A percentile compares a stretch with the other conserved stretches of the same genome.
phyloP scores from a whole-genome alignment of 768 basidiomycete genomes.

The Pleurotus sapidus region DNA sequence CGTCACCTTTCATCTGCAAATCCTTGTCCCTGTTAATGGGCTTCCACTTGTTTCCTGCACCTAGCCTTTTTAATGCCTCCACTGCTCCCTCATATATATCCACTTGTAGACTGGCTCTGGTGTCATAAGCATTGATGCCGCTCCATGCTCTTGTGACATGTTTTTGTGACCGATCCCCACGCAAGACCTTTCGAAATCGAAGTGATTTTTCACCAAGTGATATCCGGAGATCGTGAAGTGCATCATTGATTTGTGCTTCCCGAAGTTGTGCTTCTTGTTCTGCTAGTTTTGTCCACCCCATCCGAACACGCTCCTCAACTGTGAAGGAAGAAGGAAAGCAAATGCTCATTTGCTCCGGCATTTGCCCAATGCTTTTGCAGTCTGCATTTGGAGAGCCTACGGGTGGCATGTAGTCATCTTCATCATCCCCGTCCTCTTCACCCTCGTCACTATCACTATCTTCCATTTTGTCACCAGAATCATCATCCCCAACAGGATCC shows the following conservation, averaged over 20 bases:
- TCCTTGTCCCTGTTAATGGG: background rate
- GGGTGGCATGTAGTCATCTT: background rate
- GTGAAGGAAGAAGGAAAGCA: constrained; percentile 9
- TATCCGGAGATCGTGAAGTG: constrained; percentile 16
- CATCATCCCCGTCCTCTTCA: constrained; percentile 5
- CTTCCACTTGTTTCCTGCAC: background rate
- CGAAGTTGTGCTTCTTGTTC: constrained; percentile 15
- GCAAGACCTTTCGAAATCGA: constrained; percentile 1
- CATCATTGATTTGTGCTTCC: constrained; percentile 12
- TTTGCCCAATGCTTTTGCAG: background rate
- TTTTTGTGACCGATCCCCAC: background rate
- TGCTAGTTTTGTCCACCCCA: constrained; percentile 12
- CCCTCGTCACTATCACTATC: background rate
- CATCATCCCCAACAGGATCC: background rate
- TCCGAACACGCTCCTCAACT: constrained; percentile 3
- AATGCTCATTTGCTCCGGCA: background rate
- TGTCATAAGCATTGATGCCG: background rate
- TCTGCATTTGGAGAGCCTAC: background rate
- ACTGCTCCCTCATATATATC: background rate
- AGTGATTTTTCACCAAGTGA: constrained; percentile 2
- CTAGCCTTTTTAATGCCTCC: background rate
- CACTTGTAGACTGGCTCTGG: background rate
- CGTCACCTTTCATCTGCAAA: constrained; percentile 4
- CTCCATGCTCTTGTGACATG: constrained; percentile 1
- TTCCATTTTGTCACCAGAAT: background rate